Conservation (phyloP, 2,329 filamentous ascomycete genomes). For the Ophiocordyceps camponoti-saundersi region DNA sequence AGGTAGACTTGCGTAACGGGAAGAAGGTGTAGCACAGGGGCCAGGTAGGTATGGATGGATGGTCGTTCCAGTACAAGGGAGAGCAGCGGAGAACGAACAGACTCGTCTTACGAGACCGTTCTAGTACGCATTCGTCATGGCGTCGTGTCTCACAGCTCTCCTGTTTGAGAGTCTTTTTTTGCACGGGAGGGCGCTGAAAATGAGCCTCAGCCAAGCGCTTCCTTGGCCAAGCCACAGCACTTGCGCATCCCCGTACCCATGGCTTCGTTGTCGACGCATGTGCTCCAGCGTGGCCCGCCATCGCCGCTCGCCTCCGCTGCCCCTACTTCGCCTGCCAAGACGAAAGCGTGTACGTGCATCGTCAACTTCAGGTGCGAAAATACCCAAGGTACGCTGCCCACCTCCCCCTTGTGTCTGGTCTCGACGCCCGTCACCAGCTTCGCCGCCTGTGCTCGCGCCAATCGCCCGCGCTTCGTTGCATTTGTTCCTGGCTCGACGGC, state of each 20-base stretch:
- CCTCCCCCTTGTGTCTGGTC: conserved; percentile 18
- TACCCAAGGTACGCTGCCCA: conserved; percentile 38
- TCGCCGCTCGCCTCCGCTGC: conserved; percentile 2
- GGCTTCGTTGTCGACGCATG: conserved; percentile 27
- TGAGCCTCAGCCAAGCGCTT: conserved; percentile 1
- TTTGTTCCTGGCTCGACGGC: conserved; percentile 11
- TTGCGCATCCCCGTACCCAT: conserved; percentile 44
- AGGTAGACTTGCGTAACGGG: not conserved
- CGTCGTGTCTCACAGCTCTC: not conserved
- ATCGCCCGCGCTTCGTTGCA: conserved; percentile 14
- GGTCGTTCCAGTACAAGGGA: not conserved
- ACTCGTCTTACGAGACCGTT: not conserved
- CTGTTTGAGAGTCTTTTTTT: not conserved
- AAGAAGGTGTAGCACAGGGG: not conserved
- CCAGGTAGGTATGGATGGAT: not conserved
- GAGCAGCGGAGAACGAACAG: not conserved
- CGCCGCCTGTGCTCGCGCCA: conserved; percentile 18
- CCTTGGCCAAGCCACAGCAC: conserved; percentile 30
- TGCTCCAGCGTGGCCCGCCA: conserved; percentile 13
- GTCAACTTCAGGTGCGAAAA: conserved; percentile 39
- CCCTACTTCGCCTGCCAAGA: conserved; percentile 9
- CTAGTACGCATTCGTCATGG: not conserved
- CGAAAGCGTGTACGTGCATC: conserved; percentile 39
- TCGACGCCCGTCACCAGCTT: conserved; percentile 7
- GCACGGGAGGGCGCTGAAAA: too few species aligned